Conservation (phyloP, 2,329 filamentous ascomycete genomes). For the Bipolaris victoriae region DNA sequence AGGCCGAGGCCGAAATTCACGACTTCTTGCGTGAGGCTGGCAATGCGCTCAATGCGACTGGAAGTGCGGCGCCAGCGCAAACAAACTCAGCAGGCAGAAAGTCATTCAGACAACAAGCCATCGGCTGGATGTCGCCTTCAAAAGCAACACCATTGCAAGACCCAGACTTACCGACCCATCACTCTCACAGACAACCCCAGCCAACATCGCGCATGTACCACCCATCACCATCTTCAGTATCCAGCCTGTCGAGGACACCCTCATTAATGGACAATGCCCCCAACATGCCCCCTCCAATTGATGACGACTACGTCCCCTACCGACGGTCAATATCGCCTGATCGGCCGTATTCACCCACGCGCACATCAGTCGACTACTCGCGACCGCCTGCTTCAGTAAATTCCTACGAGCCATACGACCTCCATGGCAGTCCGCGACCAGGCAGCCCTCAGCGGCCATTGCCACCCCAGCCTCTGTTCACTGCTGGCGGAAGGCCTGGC, state of each 20-base stretch:
- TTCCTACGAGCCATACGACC: conserved; percentile 82
- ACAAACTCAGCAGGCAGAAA: conserved; percentile 35
- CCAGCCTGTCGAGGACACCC: conserved; percentile 53
- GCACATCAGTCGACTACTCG: conserved; percentile 65
- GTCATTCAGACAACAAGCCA: conserved; percentile 31
- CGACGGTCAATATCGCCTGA: conserved; percentile 57
- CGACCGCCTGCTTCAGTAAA: conserved; percentile 73
- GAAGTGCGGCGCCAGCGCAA: conserved; percentile 13
- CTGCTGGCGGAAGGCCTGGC: conserved; percentile 56
- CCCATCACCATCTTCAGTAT: conserved; percentile 53
- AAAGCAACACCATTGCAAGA: conserved; percentile 30
- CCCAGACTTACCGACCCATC: conserved; percentile 47
- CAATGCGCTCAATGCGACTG: conserved; percentile 35
- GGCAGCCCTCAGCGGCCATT: conserved; percentile 85
- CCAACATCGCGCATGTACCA: conserved; percentile 57
- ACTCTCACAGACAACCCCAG: conserved; percentile 49
- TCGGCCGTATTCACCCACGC: conserved; percentile 62
- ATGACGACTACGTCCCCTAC: conserved; percentile 69
- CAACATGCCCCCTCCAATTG: conserved; percentile 61
- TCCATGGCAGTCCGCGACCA: conserved; percentile 88
- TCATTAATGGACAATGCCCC: conserved; percentile 60
- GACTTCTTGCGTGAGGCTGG: conserved; percentile 53
- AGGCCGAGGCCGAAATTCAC: conserved; percentile 50
- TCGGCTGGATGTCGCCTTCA: conserved; percentile 28
- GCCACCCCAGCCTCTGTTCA: conserved; percentile 86